These are phyloP conservation scores for Metarhizium sp. DNA, from an alignment of 2,329 filamentous ascomycete species.

Conservation along the genomic window DNA sequence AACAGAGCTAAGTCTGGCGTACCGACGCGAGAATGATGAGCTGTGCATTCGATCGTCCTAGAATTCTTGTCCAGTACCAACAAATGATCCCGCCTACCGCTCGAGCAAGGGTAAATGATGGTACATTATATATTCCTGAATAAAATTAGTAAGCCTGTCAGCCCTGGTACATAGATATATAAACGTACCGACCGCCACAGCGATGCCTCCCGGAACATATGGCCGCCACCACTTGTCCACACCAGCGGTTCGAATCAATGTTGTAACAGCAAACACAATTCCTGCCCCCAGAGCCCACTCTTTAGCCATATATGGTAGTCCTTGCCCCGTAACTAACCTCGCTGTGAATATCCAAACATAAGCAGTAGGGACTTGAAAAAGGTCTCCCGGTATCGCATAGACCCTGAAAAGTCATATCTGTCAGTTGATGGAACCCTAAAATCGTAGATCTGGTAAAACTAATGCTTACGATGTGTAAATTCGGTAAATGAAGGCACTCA, in stretches of 20 bases:
- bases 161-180: not conserved
- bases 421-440: not conserved
- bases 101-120: constrained; percentile 85
- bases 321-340: constrained; percentile 81
- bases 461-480: constrained; percentile 58
- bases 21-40: constrained; percentile 79
- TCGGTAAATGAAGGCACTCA: constrained; percentile 79
- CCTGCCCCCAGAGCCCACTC: constrained; percentile 73
- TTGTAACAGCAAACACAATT: constrained; percentile 61
- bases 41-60: constrained; percentile 53
- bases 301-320: constrained; percentile 72
- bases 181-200: constrained; percentile 72
- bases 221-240: constrained; percentile 55
- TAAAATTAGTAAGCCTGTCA: not conserved
- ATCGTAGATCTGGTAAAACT: not conserved
- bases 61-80: constrained; percentile 64
- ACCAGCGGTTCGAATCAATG: constrained; percentile 55
- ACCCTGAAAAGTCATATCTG: constrained; percentile 39
- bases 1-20: constrained; percentile 16
- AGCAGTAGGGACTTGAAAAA: constrained; percentile 89
- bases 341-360: constrained; percentile 99
- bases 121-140: constrained; percentile 90
- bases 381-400: constrained; percentile 76
- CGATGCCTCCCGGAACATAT: constrained; percentile 84
- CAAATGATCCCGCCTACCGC: constrained; percentile 66